phyloP scores from a whole-genome alignment of 495 filamentous ascomycete genomes.

The Friedmanniomyces endolithicus region DNA sequence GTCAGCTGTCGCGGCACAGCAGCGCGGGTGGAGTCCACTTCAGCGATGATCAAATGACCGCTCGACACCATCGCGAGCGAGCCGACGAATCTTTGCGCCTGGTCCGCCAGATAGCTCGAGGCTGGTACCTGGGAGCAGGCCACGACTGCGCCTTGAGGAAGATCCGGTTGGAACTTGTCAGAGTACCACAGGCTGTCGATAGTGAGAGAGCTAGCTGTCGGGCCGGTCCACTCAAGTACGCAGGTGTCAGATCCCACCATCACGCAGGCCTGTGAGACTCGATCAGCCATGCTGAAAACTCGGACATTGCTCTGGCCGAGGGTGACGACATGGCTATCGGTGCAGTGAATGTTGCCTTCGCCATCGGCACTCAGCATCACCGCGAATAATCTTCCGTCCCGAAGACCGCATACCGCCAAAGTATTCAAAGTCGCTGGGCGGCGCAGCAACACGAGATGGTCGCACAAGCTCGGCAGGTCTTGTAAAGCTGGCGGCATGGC shows the following conservation, averaged over 20 bases:
- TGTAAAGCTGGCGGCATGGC: not conserved
- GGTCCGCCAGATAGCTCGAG: constrained; percentile 1
- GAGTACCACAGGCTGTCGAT: constrained; percentile 26
- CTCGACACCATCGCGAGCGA: constrained; percentile 23
- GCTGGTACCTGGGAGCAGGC: constrained; percentile 19
- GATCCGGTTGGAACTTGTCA: constrained; percentile 14
- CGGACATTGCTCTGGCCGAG: constrained; percentile 9
- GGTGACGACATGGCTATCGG: not conserved
- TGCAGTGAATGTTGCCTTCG: not conserved
- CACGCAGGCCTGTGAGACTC: not conserved
- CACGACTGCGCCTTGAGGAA: constrained; percentile 17
- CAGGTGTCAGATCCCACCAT: constrained; percentile 13
- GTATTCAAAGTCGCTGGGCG: not conserved
- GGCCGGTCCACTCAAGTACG: constrained; percentile 10
- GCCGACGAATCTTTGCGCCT: constrained; percentile 23
- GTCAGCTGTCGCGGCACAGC: constrained; percentile 41
- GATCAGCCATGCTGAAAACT: not conserved
- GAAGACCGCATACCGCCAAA: constrained; percentile 22
- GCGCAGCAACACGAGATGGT: constrained; percentile 2
- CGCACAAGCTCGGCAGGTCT: not conserved
- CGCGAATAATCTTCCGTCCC: constrained; percentile 22
- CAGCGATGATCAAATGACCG: constrained; percentile 37
- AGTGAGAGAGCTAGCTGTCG: constrained; percentile 1
- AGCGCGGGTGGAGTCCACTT: constrained; percentile 36
- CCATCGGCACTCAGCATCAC: not conserved